phyloP scores from a whole-genome alignment of 306 rosid genomes.

The Albizia julibrissin region DNA sequence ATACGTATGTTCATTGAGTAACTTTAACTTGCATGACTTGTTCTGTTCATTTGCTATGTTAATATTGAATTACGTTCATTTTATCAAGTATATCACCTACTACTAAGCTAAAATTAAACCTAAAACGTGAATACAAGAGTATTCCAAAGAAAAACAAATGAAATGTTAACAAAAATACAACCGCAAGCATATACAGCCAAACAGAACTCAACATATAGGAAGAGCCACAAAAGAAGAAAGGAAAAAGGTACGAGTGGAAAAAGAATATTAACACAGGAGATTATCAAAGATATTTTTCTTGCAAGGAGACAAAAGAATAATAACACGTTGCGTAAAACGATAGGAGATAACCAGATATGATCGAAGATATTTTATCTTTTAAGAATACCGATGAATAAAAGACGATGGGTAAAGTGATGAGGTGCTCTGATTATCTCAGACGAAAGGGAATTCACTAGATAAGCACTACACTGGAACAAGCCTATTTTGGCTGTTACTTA shows the following conservation, averaged over 20 bases:
- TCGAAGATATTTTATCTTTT: neutral
- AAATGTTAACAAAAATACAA: neutral
- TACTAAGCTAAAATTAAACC: neutral
- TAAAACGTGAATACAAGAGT: neutral
- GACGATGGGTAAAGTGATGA: neutral
- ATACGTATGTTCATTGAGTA: no score
- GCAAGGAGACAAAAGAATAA: neutral
- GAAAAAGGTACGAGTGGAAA: neutral
- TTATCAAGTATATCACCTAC: neutral
- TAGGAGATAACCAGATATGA: neutral
- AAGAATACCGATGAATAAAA: neutral
- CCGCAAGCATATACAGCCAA: no score
- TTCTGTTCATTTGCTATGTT: neutral
- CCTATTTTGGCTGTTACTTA: neutral
- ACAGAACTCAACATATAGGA: neutral
- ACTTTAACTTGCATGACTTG: neutral
- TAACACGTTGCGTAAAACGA: neutral
- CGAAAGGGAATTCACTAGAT: neutral
- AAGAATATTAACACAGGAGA: neutral
- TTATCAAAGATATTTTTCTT: neutral
- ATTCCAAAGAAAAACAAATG: neutral
- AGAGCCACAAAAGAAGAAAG: neutral
- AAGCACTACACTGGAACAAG: conserved; percentile 18
- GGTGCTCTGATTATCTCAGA: neutral
- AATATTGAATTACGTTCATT: neutral